These are phyloP conservation scores for Brasilioporus rufonigricans DNA, from an alignment of 768 basidiomycete species.

Conservation along the genomic window DNA sequence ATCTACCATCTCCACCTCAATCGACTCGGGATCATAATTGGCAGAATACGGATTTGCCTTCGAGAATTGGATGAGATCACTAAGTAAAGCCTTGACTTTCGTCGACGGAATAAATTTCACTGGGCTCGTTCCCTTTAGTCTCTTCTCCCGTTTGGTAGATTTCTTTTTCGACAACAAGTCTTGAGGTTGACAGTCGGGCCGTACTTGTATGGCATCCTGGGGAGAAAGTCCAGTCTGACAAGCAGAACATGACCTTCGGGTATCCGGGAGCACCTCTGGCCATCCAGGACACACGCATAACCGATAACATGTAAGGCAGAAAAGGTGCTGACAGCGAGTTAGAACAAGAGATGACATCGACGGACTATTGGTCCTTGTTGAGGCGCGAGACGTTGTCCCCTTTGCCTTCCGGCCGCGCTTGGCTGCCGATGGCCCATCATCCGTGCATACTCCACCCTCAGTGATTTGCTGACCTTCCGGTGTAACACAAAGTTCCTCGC, in stretches of 20 bases:
- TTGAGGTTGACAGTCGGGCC: conserved; percentile 49
- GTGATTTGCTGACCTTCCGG: conserved; percentile 39
- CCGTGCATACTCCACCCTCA: conserved; percentile 44
- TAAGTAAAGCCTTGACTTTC: conserved; percentile 81
- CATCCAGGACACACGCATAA: conserved; percentile 75
- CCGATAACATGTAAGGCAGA: conserved; percentile 85
- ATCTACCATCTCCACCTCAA: conserved; percentile 79
- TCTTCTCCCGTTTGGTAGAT: conserved; percentile 61
- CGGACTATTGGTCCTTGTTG: conserved; percentile 76
- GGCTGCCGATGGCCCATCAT: conserved; percentile 49
- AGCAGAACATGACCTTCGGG: conserved; percentile 65
- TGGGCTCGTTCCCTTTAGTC: conserved; percentile 48
- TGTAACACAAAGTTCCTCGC: conserved; percentile 62
- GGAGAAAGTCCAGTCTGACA: conserved; percentile 71
- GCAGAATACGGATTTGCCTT: conserved; percentile 79
- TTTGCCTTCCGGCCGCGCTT: conserved; percentile 59
- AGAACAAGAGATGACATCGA: conserved; percentile 62
- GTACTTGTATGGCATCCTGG: conserved; percentile 81
- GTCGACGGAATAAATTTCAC: conserved; percentile 77
- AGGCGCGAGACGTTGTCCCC: conserved; percentile 53
- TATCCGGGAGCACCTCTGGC: conserved; percentile 64
- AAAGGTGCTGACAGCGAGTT: conserved; percentile 93
- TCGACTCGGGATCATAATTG: conserved; percentile 77
- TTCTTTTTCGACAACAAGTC: conserved; percentile 56
- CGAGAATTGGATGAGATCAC: conserved; percentile 80